A percentile compares a stretch with the other conserved stretches of the same genome.
These are phyloP conservation scores for Boechera divaricarpa DNA, from an alignment of 345 rosid species.

Conservation along the genomic window DNA sequence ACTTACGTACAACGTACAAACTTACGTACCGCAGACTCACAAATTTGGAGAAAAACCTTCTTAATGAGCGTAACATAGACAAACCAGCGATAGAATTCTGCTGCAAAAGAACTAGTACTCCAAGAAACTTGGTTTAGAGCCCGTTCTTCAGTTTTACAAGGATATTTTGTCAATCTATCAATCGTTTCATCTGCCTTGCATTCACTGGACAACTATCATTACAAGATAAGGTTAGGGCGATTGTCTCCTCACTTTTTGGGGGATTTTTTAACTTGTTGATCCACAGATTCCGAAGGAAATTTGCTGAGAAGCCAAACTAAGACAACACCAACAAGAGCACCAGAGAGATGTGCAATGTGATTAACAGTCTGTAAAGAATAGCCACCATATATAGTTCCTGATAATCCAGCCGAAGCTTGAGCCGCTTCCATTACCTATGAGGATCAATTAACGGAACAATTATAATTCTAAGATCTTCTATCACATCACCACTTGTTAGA, in stretches of 20 bases:
- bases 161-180: background rate
- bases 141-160: slow-evolving; percentile 14
- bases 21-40: too few species aligned
- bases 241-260: slow-evolving; percentile 40
- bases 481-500: background rate
- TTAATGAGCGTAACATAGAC: too few species aligned
- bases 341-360: slow-evolving; percentile 92
- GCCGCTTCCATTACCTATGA: slow-evolving; percentile 94
- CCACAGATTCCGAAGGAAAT: slow-evolving; percentile 61
- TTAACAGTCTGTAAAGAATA: slow-evolving; percentile 74
- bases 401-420: slow-evolving; percentile 79
- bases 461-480: background rate
- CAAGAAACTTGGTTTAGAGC: background rate
- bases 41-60: too few species aligned
- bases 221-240: background rate
- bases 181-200: slow-evolving; percentile 1
- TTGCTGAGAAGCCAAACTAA: slow-evolving; percentile 85
- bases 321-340: slow-evolving; percentile 81
- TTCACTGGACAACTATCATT: slow-evolving; percentile 18
- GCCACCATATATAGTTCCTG: slow-evolving; percentile 60
- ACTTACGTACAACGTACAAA: too few species aligned
- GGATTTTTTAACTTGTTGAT: slow-evolving; percentile 40
- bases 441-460: slow-evolving; percentile 19
- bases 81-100: too few species aligned
- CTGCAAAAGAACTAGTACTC: too few species aligned